Evolutionary conservation across 805 yeast genomes (phyloP), one percentile per base, ranked within the genome.

Genomic region (Grigorovia transvaalensis): DNA sequence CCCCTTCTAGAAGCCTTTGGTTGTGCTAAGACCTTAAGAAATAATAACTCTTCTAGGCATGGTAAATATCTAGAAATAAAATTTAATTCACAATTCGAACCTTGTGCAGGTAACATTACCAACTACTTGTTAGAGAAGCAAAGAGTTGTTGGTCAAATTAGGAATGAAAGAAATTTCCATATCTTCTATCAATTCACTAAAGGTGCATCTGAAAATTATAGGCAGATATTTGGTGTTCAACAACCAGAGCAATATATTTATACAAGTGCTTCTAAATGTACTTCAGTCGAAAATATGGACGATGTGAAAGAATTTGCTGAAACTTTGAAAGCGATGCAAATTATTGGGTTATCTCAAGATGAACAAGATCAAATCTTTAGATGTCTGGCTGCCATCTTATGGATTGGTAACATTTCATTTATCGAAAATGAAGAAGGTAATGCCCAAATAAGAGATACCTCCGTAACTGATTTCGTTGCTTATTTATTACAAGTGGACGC

Each of bases 1-100:
- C 98, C 98, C 2, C 85, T 93, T 60, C 85, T 93, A 84, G 99
- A 93, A 72, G 93, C 98, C 0, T 93, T 93, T 70, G 99, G 99
- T 74, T 93, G 95, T 69, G 98, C 99, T 8, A 91, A 91, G 66
- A 91, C 99, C 1, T 85, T 96, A 18, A 83, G 99, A 74, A 91
- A 91, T 67, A 97, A 91, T 71, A 91, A 91, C 71, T 93, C 98
- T 30, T 91, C 98, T 27, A 84, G 99, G 69, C 95, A 93, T 65
- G 99, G 99, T 64, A 91, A 91, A 69, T 93, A 93, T 68, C 74
- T 93, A 46, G 97, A 93, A 69, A 93, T 93, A 57, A 81, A 80
- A 61, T 93, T 93, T 74, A 86, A 88, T 66, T 71, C 77, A 19
- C 79, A 77, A 59, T 86, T 81, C 62, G 96, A 87, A 66, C 99